Base-by-base conservation (phyloP, 805 yeast genomes). In the Yueomyces sinensis region DNA sequence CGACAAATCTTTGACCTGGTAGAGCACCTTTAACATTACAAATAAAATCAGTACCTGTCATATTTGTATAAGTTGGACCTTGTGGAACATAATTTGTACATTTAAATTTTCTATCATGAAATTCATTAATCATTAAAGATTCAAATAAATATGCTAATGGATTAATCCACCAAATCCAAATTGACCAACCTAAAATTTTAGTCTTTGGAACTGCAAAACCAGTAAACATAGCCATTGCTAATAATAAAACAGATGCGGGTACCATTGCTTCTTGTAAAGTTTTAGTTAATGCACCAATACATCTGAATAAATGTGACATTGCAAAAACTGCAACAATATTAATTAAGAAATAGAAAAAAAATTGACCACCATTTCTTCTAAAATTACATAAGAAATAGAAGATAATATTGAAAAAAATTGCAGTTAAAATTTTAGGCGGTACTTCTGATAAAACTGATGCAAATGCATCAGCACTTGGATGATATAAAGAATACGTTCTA, bases 381-480 rank as follows among this genome's bases (percentile, higher is more conserved):
- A 75, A 62, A 45, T 72, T 56, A 11, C 68, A 64, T 66, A 75
- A 55, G 48, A 73, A 75, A 52, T 74, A 75, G 37, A 60, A 57
- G 13, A 64, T 49, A 32, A 74, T 45, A 44, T 66, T 66, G 60
- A 75, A 74, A 3, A 57, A 50, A 27, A 71, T 40, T 20, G 66
- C 56, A 14, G 63, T 56, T 9, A 59, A 25, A 15, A 70, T 30
- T 47, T 72, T 72, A 32, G 63, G 50, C 4, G 80, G 81, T 24
- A 74, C 41, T 44, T 76, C 79, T 5, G 78, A 63, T 14, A 74
- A 41, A 37, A 76, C 63, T 3, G 76, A 68, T 0, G 81, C 76
- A 30, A 76, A 45, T 0, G 82, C 79, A 46, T 76, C 77, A 4
- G 82, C 76, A 35, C 74, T 60, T 13, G 80, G 78, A 40, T 68